These are phyloP conservation scores for Clitopilus hobsonii DNA, from an alignment of 768 basidiomycete species.

Conservation along the genomic window DNA sequence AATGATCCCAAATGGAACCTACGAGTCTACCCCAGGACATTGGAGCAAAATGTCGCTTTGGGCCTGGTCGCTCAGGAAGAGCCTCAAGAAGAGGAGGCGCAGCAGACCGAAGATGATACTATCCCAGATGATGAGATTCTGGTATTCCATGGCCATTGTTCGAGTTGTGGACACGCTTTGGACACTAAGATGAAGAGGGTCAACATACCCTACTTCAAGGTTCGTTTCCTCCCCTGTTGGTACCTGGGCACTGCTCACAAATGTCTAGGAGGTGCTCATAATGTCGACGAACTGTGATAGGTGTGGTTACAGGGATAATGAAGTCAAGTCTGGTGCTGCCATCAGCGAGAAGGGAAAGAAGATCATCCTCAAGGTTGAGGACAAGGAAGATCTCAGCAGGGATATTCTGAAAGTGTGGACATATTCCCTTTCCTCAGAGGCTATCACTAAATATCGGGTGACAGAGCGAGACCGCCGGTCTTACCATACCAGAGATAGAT, in stretches of 20 bases:
- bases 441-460: not conserved
- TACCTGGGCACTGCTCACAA: not conserved
- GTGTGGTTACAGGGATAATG: slow-evolving; percentile 97
- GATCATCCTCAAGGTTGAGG: slow-evolving; percentile 87
- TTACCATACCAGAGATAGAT: slow-evolving; percentile 92
- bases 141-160: slow-evolving; percentile 83
- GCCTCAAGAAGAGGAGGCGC: not conserved
- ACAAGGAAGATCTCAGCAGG: slow-evolving; percentile 82
- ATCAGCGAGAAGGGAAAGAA: slow-evolving; percentile 84
- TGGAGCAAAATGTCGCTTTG: slow-evolving; percentile 75
- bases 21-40: slow-evolving; percentile 72
- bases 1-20: slow-evolving; percentile 92
- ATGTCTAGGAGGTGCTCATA: slow-evolving; percentile 80
- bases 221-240: slow-evolving; percentile 18
- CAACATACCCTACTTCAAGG: slow-evolving; percentile 97
- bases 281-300: slow-evolving; percentile 97
- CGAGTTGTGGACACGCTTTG: slow-evolving; percentile 78
- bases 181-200: slow-evolving; percentile 96
- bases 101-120: not conserved
- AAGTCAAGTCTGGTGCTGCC: slow-evolving; percentile 58
- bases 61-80: slow-evolving; percentile 62
- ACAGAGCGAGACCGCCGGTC: slow-evolving; percentile 89
- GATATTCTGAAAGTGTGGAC: slow-evolving; percentile 85
- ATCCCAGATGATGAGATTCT: slow-evolving; percentile 80
- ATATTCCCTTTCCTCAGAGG: not conserved